phyloP scores from a whole-genome alignment of 1,284 basidiomycete species.

The Trametes versicolor region DNA sequence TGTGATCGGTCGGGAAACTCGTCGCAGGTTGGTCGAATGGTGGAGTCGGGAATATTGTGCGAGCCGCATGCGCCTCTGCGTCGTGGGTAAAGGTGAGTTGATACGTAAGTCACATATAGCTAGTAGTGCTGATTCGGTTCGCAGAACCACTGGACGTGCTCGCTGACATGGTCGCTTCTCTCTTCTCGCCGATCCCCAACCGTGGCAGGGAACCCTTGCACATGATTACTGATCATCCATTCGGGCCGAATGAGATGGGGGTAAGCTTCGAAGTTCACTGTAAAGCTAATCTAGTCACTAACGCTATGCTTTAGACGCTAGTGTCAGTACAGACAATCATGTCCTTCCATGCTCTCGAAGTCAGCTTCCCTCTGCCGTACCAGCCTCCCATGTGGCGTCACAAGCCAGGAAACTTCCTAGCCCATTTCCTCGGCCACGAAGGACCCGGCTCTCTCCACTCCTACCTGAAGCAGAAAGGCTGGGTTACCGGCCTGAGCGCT shows the following conservation, averaged over 20 bases:
- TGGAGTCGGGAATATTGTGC: conserved; percentile 95
- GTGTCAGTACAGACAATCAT: conserved; percentile 93
- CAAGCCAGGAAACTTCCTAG: conserved; percentile 86
- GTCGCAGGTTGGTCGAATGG: conserved; percentile 94
- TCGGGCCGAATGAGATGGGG: conserved; percentile 77
- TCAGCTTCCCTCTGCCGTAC: conserved; percentile 91
- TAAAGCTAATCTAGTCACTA: neutral
- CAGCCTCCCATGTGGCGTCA: conserved; percentile 82
- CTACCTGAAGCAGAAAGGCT: conserved; percentile 92
- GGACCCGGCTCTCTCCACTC: conserved; percentile 94
- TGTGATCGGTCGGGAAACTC: conserved; percentile 84
- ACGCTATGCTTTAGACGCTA: conserved; percentile 64
- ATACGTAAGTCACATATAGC: neutral
- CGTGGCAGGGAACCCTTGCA: conserved; percentile 71
- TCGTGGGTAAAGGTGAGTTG: conserved; percentile 84
- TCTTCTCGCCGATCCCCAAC: conserved; percentile 85
- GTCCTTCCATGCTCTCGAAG: conserved; percentile 88
- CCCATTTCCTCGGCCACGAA: conserved; percentile 95
- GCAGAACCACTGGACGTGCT: conserved; percentile 87
- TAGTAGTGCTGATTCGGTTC: conserved; percentile 1
- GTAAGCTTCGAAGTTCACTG: conserved; percentile 56
- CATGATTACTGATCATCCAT: conserved; percentile 81
- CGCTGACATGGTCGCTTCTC: conserved; percentile 70
- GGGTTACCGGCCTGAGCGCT: conserved; percentile 85
- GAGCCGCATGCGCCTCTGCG: conserved; percentile 91